These are phyloP conservation scores for Pseudognaphalium luteoalbum DNA, from an alignment of 129 eudicot genomes.

Conservation along the genomic window DNA sequence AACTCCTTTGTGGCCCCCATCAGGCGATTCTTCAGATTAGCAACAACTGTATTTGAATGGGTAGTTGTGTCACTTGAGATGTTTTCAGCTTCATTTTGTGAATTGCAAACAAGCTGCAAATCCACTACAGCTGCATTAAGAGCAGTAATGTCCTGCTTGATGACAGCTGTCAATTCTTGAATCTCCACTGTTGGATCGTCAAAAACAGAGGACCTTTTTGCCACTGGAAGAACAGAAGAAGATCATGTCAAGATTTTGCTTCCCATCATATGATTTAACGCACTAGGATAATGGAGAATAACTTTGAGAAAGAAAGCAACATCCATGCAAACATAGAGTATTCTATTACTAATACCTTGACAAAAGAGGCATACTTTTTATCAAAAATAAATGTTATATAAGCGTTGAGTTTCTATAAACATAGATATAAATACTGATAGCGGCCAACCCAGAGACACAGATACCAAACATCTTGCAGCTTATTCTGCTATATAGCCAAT, in stretches of 20 bases:
- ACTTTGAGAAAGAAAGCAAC: conserved; percentile 2
- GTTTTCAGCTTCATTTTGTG: conserved; percentile 67
- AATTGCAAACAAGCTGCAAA: conserved; percentile 71
- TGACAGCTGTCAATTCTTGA: conserved; percentile 90
- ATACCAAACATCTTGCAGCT: conserved; percentile 9
- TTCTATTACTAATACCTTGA: not conserved
- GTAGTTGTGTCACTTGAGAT: conserved; percentile 73
- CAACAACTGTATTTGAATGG: conserved; percentile 90
- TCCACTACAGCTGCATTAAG: conserved; percentile 90
- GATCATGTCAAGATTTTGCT: conserved; percentile 3
- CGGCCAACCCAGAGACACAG: conserved; percentile 11
- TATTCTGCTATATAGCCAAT: conserved; percentile 16
- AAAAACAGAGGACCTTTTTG: conserved; percentile 83
- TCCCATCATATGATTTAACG: not conserved
- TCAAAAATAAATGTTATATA: not conserved
- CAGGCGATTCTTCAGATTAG: conserved; percentile 79
- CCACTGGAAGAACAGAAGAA: conserved; percentile 53
- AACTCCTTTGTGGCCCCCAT: conserved; percentile 93
- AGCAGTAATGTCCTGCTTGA: conserved; percentile 93
- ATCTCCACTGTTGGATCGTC: conserved; percentile 90
- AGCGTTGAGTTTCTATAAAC: not conserved
- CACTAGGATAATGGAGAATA: not conserved
- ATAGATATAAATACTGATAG: not conserved
- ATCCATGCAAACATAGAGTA: not conserved
- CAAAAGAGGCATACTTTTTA: not conserved